Percentiles rank a stretch among this genome's conserved stretches.
Evolutionary conservation across 805 yeast species (phyloP).

Genomic region (Kregervanrija fluxuum): DNA sequence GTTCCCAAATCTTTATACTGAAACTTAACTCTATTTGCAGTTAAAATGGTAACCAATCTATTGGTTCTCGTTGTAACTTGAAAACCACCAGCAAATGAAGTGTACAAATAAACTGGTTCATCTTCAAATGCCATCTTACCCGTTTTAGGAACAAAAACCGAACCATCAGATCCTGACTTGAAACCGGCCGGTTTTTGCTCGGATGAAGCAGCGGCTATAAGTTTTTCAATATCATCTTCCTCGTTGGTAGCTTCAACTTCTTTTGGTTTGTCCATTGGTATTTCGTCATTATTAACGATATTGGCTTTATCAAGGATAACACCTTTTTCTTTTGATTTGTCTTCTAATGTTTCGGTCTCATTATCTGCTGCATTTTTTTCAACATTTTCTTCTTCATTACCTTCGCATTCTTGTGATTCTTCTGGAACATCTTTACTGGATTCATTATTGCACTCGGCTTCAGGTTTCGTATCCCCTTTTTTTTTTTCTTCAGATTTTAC

Average conservation of each 20-base stretch:
- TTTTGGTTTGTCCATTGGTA: constrained; percentile 1
- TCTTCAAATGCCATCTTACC: constrained; percentile 31
- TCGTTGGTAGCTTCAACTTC: constrained; percentile 7
- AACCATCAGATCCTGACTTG: constrained; percentile 11
- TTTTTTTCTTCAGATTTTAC: not conserved
- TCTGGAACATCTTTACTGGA: constrained; percentile 2
- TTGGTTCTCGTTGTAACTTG: constrained; percentile 74
- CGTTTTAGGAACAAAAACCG: constrained; percentile 28
- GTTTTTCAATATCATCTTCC: constrained; percentile 18
- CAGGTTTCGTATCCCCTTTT: constrained; percentile 2
- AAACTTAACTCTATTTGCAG: constrained; percentile 64
- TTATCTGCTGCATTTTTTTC: not conserved
- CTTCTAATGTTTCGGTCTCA: not conserved
- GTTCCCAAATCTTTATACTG: constrained; percentile 77
- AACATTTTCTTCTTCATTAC: not conserved
- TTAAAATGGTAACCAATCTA: constrained; percentile 63
- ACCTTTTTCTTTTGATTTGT: constrained; percentile 3
- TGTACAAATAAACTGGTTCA: constrained; percentile 68
- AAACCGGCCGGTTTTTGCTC: constrained; percentile 13
- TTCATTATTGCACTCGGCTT: constrained; percentile 3
- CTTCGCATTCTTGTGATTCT: constrained; percentile 1
- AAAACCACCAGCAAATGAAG: constrained; percentile 85
- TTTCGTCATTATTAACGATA: not conserved
- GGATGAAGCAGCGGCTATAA: constrained; percentile 22
- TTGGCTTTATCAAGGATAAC: constrained; percentile 3